Conservation (phyloP, 208 protist genomes). For the Wallacemonas collosoma region DNA sequence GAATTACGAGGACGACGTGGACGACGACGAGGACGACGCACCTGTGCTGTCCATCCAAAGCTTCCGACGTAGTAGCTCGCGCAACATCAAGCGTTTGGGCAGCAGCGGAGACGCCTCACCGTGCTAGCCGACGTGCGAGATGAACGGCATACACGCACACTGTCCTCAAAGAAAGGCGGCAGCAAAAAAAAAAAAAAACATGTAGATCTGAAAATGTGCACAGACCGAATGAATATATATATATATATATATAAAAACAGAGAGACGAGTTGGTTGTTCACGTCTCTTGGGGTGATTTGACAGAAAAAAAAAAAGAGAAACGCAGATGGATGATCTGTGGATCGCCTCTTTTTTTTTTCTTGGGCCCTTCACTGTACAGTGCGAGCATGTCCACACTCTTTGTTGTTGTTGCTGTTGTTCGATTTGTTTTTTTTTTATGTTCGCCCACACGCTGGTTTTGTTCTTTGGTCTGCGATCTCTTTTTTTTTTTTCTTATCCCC, state of each 20-base stretch:
- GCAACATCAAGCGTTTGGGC: slow-evolving; percentile 15
- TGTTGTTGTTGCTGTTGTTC: slow-evolving; percentile 22
- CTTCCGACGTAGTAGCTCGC: slow-evolving; percentile 29
- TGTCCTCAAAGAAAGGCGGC: neutral
- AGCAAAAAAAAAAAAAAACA: neutral
- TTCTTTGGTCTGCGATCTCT: slow-evolving; percentile 20
- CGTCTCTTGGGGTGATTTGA: no score
- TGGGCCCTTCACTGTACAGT: no score
- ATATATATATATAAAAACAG: no score
- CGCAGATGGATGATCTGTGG: no score
- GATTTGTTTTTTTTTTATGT: slow-evolving; percentile 13
- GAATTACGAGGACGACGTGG: slow-evolving; percentile 17
- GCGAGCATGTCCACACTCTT: slow-evolving; percentile 10
- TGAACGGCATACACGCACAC: no score
- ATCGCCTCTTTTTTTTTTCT: no score
- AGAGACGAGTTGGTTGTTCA: no score
- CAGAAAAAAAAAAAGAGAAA: no score
- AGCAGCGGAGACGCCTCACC: slow-evolving; percentile 12
- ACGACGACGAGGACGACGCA: slow-evolving; percentile 40
- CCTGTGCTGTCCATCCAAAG: slow-evolving; percentile 49
- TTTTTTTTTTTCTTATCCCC: slow-evolving; percentile 5
- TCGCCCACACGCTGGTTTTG: slow-evolving; percentile 1
- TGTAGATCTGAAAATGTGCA: neutral
- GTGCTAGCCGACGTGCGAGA: neutral
- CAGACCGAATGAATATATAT: no score